phyloP scores from a whole-genome alignment of 2,329 filamentous ascomycete species.

The Trichoderma hamatum region DNA sequence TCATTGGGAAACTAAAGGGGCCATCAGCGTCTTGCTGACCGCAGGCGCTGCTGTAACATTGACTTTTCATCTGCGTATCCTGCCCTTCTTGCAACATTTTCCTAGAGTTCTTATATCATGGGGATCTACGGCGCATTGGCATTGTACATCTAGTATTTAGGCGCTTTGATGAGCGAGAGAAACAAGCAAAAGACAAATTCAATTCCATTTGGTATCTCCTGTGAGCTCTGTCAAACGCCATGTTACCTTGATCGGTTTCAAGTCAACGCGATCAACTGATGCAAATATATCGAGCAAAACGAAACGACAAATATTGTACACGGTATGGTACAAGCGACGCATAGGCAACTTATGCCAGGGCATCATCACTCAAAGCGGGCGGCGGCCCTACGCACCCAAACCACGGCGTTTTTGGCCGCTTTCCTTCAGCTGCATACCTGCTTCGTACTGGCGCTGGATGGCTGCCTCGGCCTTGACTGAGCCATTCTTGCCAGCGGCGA shows the following conservation, averaged over 20 bases:
- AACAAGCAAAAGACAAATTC: slow-evolving; percentile 15
- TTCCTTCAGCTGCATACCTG: slow-evolving; percentile 61
- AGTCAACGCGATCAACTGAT: slow-evolving; percentile 19
- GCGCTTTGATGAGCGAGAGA: neutral
- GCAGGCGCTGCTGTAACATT: neutral
- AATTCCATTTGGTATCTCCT: slow-evolving; percentile 30
- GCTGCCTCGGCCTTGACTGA: slow-evolving; percentile 52
- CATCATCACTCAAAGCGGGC: slow-evolving; percentile 1
- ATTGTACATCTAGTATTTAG: slow-evolving; percentile 26
- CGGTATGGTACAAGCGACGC: slow-evolving; percentile 9
- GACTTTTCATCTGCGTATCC: slow-evolving; percentile 5
- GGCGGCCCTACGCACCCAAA: slow-evolving; percentile 50
- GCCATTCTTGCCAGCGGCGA: slow-evolving; percentile 37
- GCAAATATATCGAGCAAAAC: slow-evolving; percentile 13
- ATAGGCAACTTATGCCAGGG: neutral
- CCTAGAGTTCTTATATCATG: slow-evolving; percentile 30
- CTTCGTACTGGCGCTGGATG: slow-evolving; percentile 60
- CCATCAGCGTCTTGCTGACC: neutral
- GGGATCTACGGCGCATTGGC: slow-evolving; percentile 37
- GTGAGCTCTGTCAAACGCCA: slow-evolving; percentile 36
- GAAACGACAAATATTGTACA: slow-evolving; percentile 15
- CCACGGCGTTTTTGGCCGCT: slow-evolving; percentile 53
- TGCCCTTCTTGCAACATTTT: slow-evolving; percentile 7
- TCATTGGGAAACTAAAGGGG: neutral
- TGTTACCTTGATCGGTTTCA: slow-evolving; percentile 30